Base-by-base conservation (phyloP, 345 rosid species). In the Eucalyptus erythrocorys region DNA sequence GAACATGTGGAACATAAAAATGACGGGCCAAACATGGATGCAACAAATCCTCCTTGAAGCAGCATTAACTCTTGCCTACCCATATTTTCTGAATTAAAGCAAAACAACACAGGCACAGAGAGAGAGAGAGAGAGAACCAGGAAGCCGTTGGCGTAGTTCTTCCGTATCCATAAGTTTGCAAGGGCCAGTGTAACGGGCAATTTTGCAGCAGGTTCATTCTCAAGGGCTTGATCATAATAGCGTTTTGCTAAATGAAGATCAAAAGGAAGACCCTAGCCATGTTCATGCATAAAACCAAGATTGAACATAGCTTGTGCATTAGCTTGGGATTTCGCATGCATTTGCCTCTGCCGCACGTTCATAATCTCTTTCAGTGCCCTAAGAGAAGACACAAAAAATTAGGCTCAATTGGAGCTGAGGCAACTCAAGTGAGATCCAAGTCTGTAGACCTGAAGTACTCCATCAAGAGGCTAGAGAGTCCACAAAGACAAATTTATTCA, bases 281-380 rank as follows among this genome's bases (percentile, higher is more conserved):
- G 99, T 88, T 98, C 99, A 89, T 98, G 97, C 99, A 98, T 98
- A 93, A 95, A 98, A 4, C 99, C 99, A 17, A 98, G 99, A 92
- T 98, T 97, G 94, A 98, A 98, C 98, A 97, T 94, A 71, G 99
- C 99, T 92, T 98, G 99, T 3, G 99, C 97, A 90, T 98, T 98
- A 16, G 96, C 93, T 89, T 98, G 99, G 88, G 97, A 94, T 93
- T 93, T 96, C 42, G 99, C 99, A 92, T 97, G 98, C 97, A 93
- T 94, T 92, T 98, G 99, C 99, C 90, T 98, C 98, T 43, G 99
- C 99, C 10, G 99, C 99, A 87, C 98, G 97, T 55, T 92, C 96
- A 90, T 93, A 98, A 93, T 98, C 99, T 91, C 97, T 96, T 90
- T 93, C 97, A 4, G 99, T 98, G 76, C 99, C 99, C 98, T 97